Evolutionary conservation across 148 eudicot species (phyloP).

Genomic region (Fagopyrum homotropicum): DNA sequence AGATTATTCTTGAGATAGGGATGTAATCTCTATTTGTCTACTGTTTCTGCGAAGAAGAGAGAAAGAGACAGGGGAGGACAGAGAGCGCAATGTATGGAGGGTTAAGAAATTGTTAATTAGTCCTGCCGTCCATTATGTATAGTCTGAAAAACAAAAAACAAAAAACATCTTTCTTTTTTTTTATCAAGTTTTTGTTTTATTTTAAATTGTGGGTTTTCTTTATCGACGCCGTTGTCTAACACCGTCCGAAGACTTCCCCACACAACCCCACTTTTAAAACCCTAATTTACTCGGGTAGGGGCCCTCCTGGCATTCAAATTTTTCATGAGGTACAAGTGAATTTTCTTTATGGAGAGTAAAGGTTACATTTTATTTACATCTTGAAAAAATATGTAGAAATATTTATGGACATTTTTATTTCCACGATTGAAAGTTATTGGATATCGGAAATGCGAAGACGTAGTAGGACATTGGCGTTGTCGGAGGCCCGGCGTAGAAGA

Average conservation of each 20-base stretch:
- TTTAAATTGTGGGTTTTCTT: neutral
- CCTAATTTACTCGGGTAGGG: neutral
- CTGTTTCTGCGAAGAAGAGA: neutral
- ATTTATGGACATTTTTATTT: too few species aligned
- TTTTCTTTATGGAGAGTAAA: neutral
- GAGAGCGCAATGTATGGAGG: slow-evolving; percentile 12
- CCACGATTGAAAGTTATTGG: too few species aligned
- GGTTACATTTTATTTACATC: too few species aligned
- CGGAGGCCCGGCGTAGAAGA: too few species aligned
- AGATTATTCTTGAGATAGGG: slow-evolving; percentile 8
- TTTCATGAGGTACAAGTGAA: neutral
- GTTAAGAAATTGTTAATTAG: neutral
- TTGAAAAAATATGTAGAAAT: too few species aligned
- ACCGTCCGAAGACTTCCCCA: neutral
- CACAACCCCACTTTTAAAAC: neutral
- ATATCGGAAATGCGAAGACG: too few species aligned
- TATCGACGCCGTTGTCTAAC: neutral
- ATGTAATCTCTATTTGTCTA: neutral
- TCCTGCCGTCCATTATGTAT: slow-evolving; percentile 9
- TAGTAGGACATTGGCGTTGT: too few species aligned
- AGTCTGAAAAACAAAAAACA: neutral
- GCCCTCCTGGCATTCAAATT: neutral
- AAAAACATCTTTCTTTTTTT: neutral
- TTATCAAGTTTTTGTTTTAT: neutral
- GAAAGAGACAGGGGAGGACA: slow-evolving; percentile 7